Base-by-base conservation (phyloP, 2,329 filamentous ascomycete species). In the Diplodia scrobiculata region DNA sequence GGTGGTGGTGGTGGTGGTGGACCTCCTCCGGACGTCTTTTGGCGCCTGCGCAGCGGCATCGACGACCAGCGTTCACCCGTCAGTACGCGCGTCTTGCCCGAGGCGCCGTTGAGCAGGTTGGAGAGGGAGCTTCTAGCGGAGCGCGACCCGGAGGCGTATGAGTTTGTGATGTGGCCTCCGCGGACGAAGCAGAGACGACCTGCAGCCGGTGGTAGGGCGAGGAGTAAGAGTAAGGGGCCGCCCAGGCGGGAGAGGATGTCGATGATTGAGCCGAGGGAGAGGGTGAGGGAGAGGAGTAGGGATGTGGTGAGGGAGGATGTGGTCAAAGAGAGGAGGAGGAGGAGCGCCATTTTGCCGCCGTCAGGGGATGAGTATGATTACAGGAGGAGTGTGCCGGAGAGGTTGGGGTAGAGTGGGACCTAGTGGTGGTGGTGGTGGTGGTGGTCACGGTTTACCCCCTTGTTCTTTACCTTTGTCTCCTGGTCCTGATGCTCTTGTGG, bases 71-170 rank as follows among this genome's bases (percentile, higher is more conserved):
- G 52, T 14, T 68, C 73, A 66, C 73, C 73, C 45, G 75, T 76
- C 17, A 78, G 74, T 21, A 77, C 79, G 5, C 73, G 75, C 27
- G 71, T 76, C 7, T 70, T 82, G 17, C 80, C 79, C 0, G 80
- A 82, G 71, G 77, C 77, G 5, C 80, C 80, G 6, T 73, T 82
- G 4, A 80, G 79, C 77, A 72, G 75, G 7, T 69, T 81, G 2
- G 80, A 82, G 68, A 73, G 77, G 17, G 79, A 81, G 66, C 70
- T 82, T 52, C n/a, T 45, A n/a, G 71, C 76, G 10, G 71, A 73
- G n/a, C 73, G 76, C 29, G 80, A 82, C 67, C 75, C 75, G 1
- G 73, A 79, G 34, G 80, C 76, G 3, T 79, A 79, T 60, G 76
- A 79, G 25, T 78, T 78, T 62, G 74, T 81, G 11, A 73, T 73